These are phyloP conservation scores for Solanum ossicruentum DNA, from an alignment of 257 asterid genomes.

Conservation along the genomic window DNA sequence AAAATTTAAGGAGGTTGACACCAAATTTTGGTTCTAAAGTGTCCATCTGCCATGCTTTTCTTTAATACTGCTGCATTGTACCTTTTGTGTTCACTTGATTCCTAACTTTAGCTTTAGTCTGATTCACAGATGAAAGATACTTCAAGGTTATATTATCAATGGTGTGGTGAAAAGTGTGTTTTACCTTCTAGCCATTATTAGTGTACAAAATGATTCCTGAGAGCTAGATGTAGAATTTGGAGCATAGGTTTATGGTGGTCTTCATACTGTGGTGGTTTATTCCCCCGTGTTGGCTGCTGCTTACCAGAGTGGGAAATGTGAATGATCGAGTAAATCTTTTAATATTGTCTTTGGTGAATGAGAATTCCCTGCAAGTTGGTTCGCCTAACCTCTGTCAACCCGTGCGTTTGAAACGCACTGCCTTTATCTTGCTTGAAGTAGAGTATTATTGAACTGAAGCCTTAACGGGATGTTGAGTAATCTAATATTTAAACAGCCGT, in stretches of 20 bases:
- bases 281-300: neutral
- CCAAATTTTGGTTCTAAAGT: constrained; percentile 8
- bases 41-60: neutral
- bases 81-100: neutral
- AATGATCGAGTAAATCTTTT: neutral
- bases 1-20: constrained; percentile 8
- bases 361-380: neutral
- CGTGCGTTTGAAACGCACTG: neutral
- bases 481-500: neutral
- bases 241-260: neutral
- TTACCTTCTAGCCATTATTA: neutral
- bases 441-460: neutral
- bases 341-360: neutral
- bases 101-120: neutral
- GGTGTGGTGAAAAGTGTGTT: neutral
- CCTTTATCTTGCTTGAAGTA: neutral
- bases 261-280: neutral
- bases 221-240: neutral
- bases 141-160: neutral
- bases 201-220: neutral
- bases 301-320: neutral
- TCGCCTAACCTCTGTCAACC: neutral
- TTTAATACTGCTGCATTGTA: neutral
- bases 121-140: neutral
- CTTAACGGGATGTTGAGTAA: neutral